phyloP scores from a whole-genome alignment of 1,284 basidiomycete genomes.

The Inonotus obliquus region DNA sequence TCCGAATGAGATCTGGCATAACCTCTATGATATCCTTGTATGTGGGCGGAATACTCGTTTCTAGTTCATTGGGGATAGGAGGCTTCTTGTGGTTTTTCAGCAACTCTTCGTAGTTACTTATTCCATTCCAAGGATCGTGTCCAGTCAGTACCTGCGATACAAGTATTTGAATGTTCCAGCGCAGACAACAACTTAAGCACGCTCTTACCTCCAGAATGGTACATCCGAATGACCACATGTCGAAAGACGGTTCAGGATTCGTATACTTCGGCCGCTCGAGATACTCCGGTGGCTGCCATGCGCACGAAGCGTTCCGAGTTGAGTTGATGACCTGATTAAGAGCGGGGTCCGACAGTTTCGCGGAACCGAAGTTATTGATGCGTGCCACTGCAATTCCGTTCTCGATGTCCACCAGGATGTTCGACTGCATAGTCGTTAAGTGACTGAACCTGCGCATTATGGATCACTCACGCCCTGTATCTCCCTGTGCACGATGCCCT shows the following conservation, averaged over 20 bases:
- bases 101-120: no score
- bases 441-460: no score
- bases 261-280: neutral
- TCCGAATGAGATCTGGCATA: no score
- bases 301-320: neutral
- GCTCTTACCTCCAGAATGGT: constrained; percentile 1
- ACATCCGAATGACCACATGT: constrained; percentile 11
- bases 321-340: neutral
- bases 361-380: constrained; percentile 1
- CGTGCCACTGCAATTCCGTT: neutral
- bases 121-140: no score
- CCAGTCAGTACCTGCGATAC: no score
- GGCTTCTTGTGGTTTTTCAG: no score
- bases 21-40: no score
- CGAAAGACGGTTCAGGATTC: neutral
- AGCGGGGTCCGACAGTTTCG: neutral
- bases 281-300: constrained; percentile 8
- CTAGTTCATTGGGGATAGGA: no score
- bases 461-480: constrained; percentile 1
- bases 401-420: neutral
- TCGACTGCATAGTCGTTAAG: neutral
- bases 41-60: no score
- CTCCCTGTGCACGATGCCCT: constrained; percentile 6
- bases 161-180: no score
- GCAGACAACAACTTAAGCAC: no score